A percentile compares a stretch with the other conserved stretches of the same genome.
phyloP scores from a whole-genome alignment of 805 yeast genomes.

The Suhomyces kilbournensis region DNA sequence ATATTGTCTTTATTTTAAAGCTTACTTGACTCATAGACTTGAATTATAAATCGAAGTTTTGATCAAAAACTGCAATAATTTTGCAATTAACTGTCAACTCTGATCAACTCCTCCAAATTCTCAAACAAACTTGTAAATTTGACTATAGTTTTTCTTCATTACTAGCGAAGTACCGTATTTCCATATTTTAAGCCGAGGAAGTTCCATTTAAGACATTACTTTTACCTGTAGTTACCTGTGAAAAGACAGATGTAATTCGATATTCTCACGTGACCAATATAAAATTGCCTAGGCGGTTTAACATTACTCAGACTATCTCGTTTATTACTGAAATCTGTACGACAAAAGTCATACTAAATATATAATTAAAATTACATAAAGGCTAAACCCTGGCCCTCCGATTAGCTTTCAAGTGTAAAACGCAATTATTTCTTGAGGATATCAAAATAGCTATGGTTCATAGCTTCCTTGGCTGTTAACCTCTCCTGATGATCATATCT shows the following conservation, averaged over 20 bases:
- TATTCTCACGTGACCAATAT: not conserved
- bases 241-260: not conserved
- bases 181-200: too few relatives aligned
- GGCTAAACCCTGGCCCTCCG: not conserved
- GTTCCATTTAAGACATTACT: not conserved
- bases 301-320: too few relatives aligned
- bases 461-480: conserved; percentile 83
- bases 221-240: not conserved
- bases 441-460: conserved; percentile 70
- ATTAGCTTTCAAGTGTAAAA: not conserved
- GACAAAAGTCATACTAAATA: not conserved
- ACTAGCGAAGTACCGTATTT: not conserved
- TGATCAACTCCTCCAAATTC: too few relatives aligned
- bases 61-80: not conserved
- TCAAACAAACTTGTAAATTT: too few relatives aligned
- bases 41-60: not conserved
- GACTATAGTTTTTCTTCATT: not conserved
- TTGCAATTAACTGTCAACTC: not conserved
- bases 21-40: too few relatives aligned
- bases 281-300: too few relatives aligned
- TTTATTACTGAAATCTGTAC: not conserved
- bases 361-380: not conserved
- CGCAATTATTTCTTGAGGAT: conserved; percentile 13
- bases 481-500: conserved; percentile 86
- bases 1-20: too few relatives aligned